Evolutionary conservation across 2,329 filamentous ascomycete genomes (phyloP).

Genomic region (Pyrenophora teres): DNA sequence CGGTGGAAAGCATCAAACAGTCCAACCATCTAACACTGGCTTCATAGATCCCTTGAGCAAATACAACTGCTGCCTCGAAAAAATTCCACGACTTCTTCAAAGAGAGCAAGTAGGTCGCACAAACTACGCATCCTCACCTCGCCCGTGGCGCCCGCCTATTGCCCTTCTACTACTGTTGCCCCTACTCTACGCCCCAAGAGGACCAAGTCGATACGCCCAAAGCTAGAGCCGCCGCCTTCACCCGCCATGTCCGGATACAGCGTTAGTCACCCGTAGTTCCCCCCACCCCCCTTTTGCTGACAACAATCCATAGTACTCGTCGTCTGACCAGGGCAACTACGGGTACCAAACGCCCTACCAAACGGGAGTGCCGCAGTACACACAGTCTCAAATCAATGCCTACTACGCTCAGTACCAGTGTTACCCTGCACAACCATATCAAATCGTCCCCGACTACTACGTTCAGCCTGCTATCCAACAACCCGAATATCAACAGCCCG

Average conservation of each 20-base stretch:
- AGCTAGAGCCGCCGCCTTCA: constrained; percentile 23
- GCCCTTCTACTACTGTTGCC: constrained; percentile 16
- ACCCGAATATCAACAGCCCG: constrained; percentile 15
- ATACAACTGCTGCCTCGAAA: constrained; percentile 3
- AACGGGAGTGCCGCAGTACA: constrained; percentile 35
- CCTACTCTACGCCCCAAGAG: constrained; percentile 13
- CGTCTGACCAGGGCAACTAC: constrained; percentile 25
- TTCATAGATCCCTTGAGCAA: constrained; percentile 13
- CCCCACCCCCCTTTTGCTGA: neutral
- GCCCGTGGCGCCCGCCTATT: constrained; percentile 18
- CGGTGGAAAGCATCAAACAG: neutral
- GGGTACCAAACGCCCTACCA: constrained; percentile 22
- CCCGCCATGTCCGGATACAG: constrained; percentile 34
- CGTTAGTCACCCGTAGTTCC: constrained; percentile 13
- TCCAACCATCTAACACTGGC: constrained; percentile 4
- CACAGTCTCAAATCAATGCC: constrained; percentile 36
- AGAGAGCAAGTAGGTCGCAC: constrained; percentile 10
- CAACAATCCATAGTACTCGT: constrained; percentile 25
- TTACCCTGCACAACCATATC: constrained; percentile 37
- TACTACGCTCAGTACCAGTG: constrained; percentile 39
- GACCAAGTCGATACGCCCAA: constrained; percentile 17
- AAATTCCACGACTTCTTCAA: constrained; percentile 1
- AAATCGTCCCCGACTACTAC: constrained; percentile 33
- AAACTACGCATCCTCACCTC: constrained; percentile 17
- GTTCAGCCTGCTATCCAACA: constrained; percentile 17